Conservation (phyloP, 2,329 filamentous ascomycete genomes). For the Penicillium glabrum region DNA sequence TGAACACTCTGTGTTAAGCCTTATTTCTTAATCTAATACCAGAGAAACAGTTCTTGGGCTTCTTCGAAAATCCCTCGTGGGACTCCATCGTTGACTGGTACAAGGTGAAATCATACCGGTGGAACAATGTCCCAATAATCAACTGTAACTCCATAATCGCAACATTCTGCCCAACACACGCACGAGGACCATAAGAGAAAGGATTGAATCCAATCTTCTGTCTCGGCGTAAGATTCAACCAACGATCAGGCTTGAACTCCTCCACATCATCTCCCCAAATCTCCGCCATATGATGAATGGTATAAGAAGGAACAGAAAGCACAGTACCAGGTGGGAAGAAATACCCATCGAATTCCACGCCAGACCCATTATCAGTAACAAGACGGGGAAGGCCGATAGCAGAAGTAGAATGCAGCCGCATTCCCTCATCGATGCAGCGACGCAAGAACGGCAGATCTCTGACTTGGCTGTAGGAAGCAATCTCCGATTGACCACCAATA, state of each 20-base stretch:
- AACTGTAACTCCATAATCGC: constrained; percentile 44
- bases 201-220: constrained; percentile 40
- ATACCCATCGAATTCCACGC: constrained; percentile 14
- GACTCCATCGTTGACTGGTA: constrained; percentile 18
- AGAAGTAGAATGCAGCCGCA: constrained; percentile 32
- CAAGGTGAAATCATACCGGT: constrained; percentile 20
- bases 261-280: constrained; percentile 45
- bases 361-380: constrained; percentile 19
- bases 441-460: constrained; percentile 28
- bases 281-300: constrained; percentile 41
- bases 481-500: constrained; percentile 10
- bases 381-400: constrained; percentile 24
- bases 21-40: constrained; percentile 15
- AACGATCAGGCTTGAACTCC: constrained; percentile 40
- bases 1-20: neutral
- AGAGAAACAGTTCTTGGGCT: constrained; percentile 20
- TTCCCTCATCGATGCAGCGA: constrained; percentile 31
- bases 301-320: constrained; percentile 42
- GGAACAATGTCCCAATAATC: constrained; percentile 33
- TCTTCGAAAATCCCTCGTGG: constrained; percentile 25
- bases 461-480: constrained; percentile 21
- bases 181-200: constrained; percentile 44
- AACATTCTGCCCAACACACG: constrained; percentile 46
- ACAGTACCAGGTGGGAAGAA: constrained; percentile 33
- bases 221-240: constrained; percentile 27